A percentile compares a stretch with the other conserved stretches of the same genome.
Conservation (phyloP, 2,329 filamentous ascomycete genomes). For the Setomelanomma holmii region DNA sequence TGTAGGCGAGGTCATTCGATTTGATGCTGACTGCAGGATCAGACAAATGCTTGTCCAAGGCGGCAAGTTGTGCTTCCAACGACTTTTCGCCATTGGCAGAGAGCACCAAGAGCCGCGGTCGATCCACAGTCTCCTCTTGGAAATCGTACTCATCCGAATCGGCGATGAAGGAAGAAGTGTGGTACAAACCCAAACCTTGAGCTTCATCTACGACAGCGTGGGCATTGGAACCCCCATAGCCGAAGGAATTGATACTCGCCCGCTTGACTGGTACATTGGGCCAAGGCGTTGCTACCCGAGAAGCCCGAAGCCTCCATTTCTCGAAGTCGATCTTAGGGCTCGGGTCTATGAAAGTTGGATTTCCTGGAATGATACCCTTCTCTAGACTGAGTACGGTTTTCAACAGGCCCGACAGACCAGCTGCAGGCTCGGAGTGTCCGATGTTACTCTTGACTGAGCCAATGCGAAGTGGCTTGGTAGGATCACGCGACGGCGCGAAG, state of each 20-base stretch:
- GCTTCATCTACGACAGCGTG: constrained; percentile 21
- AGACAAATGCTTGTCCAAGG: background rate
- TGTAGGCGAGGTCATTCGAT: background rate
- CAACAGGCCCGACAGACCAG: no score
- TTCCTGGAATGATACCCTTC: constrained; percentile 37
- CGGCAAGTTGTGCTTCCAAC: background rate
- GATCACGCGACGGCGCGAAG: background rate
- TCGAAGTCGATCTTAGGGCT: constrained; percentile 14
- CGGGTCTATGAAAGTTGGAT: constrained; percentile 19
- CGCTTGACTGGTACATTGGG: constrained; percentile 4
- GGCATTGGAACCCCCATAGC: constrained; percentile 26
- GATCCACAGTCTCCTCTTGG: background rate
- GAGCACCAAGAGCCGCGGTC: background rate
- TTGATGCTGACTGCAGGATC: background rate
- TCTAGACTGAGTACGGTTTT: constrained; percentile 49
- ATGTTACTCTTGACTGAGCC: no score
- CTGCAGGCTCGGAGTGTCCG: no score
- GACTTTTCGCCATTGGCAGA: background rate
- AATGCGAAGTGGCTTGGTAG: background rate
- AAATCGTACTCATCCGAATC: background rate
- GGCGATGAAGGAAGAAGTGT: constrained; percentile 1
- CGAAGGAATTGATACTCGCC: constrained; percentile 29
- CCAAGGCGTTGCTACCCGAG: constrained; percentile 8
- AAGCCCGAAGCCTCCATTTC: constrained; percentile 8
- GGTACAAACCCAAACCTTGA: background rate